Evolutionary conservation across 2,329 filamentous ascomycete species (phyloP), one percentile per base, ranked within the genome.

Genomic region (Cladosporium halotolerans): DNA sequence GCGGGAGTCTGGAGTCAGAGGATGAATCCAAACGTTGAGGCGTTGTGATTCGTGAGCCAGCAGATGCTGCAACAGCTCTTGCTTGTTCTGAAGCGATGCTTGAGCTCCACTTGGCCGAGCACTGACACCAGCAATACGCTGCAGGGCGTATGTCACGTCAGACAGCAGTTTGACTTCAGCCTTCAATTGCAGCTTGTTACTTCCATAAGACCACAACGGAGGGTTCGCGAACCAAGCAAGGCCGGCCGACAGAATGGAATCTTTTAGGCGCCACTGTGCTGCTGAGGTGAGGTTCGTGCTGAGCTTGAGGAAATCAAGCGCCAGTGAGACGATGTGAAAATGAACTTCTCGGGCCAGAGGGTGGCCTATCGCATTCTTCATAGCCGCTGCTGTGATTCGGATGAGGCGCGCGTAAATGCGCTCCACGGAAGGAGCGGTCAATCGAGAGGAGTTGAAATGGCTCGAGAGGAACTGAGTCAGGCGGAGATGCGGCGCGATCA

Each of bases 161-260:
- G 79, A 79, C 38, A 97, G 79, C 14, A 96, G 75, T 60, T 86
- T 86, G 33, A 89, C 82, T 71, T 99, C 93, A 0, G 95, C 92
- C 74, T 95, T 97, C 48, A 97, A 77, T 67, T 99, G 93, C 13
- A 99, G 74, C 45, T 88, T 81, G 66, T 96, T 99, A 63, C 92
- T 93, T 53, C 93, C 93, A 70, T 93, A 97, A 0, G 93, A 95
- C 92, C 93, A 99, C 60, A 76, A 82, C 11, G 91, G 89, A 5
- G 88, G 76, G 60, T 84, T 81, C 38, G 79, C 82, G 70, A 99
- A 99, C 95, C 95, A 99, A 57, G 80, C 83, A 32, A 99, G 75
- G 11, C 83, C 91, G 31, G 89, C 90, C 5, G 89, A 91, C 36
- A 99, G 70, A 48, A 96, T 85, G 60, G 89, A 84, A 65, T 97